Conservation (phyloP, 768 basidiomycete species). For the Cystofilobasidium capitatum region DNA sequence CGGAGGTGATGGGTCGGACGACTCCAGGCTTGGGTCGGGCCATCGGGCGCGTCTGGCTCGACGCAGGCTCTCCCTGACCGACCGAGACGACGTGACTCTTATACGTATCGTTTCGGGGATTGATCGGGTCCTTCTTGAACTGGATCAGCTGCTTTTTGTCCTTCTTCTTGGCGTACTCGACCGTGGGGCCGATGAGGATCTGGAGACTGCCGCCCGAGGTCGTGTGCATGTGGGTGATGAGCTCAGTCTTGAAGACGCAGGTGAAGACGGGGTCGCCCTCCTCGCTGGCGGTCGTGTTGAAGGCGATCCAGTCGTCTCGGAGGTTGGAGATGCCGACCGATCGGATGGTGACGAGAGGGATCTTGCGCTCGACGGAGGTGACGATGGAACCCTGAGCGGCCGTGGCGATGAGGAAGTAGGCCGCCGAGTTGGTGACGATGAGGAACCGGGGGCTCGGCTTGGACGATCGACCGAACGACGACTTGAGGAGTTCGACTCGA, state of each 20-base stretch:
- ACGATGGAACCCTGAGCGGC: slow-evolving; percentile 49
- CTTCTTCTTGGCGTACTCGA: slow-evolving; percentile 93
- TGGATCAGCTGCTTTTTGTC: slow-evolving; percentile 83
- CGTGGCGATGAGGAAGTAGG: slow-evolving; percentile 25
- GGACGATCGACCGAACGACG: slow-evolving; percentile 75
- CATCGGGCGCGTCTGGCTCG: slow-evolving; percentile 69
- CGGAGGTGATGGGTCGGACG: slow-evolving; percentile 72
- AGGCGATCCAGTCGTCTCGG: slow-evolving; percentile 86
- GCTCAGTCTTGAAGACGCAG: slow-evolving; percentile 91
- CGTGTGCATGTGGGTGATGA: slow-evolving; percentile 68
- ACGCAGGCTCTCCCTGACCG: slow-evolving; percentile 73
- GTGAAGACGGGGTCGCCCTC: slow-evolving; percentile 90
- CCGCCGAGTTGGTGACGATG: slow-evolving; percentile 45
- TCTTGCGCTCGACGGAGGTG: slow-evolving; percentile 69
- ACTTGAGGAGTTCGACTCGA: slow-evolving; percentile 68
- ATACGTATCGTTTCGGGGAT: slow-evolving; percentile 69
- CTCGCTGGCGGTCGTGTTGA: slow-evolving; percentile 68
- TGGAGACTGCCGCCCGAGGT: slow-evolving; percentile 67
- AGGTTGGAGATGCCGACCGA: slow-evolving; percentile 77
- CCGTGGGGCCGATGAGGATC: slow-evolving; percentile 64
- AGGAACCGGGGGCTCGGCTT: slow-evolving; percentile 85
- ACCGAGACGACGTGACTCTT: slow-evolving; percentile 89
- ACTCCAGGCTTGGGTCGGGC: slow-evolving; percentile 80
- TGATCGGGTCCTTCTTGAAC: slow-evolving; percentile 77
- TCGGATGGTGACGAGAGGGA: slow-evolving; percentile 77